Base-by-base conservation (phyloP, 1,139 yeast species). In the Schwanniomyces etchellsii region DNA sequence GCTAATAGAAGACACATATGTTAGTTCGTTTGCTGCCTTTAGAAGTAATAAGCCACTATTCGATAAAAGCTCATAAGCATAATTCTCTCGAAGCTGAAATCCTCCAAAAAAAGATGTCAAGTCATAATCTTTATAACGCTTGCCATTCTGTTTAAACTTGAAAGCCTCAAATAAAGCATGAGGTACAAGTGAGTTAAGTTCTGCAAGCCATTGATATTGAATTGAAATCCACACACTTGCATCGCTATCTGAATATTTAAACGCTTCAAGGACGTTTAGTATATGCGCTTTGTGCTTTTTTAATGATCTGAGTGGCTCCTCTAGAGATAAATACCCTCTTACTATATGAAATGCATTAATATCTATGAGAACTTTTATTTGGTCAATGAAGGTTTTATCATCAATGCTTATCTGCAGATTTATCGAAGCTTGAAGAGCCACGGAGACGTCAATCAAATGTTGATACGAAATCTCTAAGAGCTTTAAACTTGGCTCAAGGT, bases 231-330 rank as follows among this genome's bases (percentile, higher is more conserved):
- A 74, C 18, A 59, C 50, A 21, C 33, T 35, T 15, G 30, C 33
- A 4, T 37, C 35, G 2, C 31, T 35, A 24, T 34, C 23, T n/a
- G 29, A 28, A 3, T 30, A 30, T 12, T 37, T 37, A 6, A 50
- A 31, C 2, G 44, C 40, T 15, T 41, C 44, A 4, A 45, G 29
- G 0, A 64, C 58, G 34, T 71, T 71, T 15, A 64, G 63, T 2
- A 81, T 48, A 54, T 85, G 95, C 5, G 74, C 60, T 26, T 67
- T 66, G 46, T 83, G 86, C 48, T 78, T 81, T 34, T 70, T 65
- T 41, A 76, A 70, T 0, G 88, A 85, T 24, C 63, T 44, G 24
- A 77, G 63, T 1, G 82, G 70, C 39, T 74, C 75, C 26, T 74
- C 81, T 16, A 74, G 40, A n/a, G 82, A 74, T 23, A 83, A 60